phyloP scores from a whole-genome alignment of 192 early-diverging fungal species.

The Chytriomyces sp. region DNA sequence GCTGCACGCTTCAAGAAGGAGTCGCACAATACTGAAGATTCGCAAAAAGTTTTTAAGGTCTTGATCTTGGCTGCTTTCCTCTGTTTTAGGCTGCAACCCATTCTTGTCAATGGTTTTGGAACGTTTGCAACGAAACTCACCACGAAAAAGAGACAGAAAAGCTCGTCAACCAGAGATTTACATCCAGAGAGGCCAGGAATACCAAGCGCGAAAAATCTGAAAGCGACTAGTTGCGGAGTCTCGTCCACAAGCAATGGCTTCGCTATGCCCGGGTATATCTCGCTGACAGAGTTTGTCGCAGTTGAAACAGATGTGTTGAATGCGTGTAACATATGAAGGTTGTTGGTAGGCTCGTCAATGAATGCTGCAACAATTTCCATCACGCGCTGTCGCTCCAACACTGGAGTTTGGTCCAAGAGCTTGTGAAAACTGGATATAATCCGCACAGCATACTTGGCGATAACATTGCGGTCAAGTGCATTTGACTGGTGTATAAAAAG shows the following conservation, averaged over 20 bases:
- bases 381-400: conserved; percentile 1
- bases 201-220: not conserved
- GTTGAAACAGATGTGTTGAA: not conserved
- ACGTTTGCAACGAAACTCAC: not conserved
- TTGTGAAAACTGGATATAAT: not conserved
- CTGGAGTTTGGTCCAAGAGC: not conserved
- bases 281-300: not conserved
- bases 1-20: not conserved
- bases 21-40: not conserved
- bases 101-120: not conserved
- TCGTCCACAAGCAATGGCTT: not conserved
- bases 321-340: not conserved
- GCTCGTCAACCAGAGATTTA: not conserved
- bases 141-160: not conserved
- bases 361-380: not conserved
- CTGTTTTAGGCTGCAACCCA: not conserved
- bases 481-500: not conserved
- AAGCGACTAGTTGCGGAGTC: not conserved
- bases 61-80: not conserved
- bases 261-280: not conserved
- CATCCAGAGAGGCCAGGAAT: not conserved
- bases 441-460: not conserved
- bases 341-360: not conserved
- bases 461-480: not conserved
- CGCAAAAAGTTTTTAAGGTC: not conserved